Evolutionary conservation across 805 yeast species (phyloP).

Genomic region (Brettanomyces nanus): DNA sequence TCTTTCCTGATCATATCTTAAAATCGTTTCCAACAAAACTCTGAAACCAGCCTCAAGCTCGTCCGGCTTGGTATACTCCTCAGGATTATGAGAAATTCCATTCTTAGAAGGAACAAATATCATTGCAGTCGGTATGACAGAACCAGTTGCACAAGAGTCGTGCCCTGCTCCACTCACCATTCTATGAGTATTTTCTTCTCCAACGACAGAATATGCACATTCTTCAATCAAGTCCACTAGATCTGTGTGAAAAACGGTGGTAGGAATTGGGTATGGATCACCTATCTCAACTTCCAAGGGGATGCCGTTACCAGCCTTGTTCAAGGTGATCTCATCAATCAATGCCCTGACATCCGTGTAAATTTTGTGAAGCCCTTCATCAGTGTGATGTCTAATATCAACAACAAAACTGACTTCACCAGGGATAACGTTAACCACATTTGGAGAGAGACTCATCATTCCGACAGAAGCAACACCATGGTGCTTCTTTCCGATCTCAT

Average conservation of each 20-base stretch:
- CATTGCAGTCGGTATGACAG: conserved; percentile 59
- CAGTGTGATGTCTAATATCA: conserved; percentile 48
- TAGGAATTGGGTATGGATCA: conserved; percentile 3
- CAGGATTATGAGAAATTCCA: conserved; percentile 59
- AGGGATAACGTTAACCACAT: conserved; percentile 59
- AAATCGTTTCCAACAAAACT: conserved; percentile 43
- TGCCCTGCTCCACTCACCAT: conserved; percentile 67
- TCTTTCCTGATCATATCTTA: conserved; percentile 13
- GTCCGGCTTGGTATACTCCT: conserved; percentile 55
- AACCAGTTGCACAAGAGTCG: conserved; percentile 53
- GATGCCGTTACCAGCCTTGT: conserved; percentile 4
- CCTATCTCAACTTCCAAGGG: conserved; percentile 1
- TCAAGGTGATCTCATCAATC: conserved; percentile 28
- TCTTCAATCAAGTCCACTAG: conserved; percentile 13
- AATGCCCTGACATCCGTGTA: conserved; percentile 21
- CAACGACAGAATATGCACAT: conserved; percentile 42
- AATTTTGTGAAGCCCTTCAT: conserved; percentile 27
- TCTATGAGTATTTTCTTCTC: conserved; percentile 31
- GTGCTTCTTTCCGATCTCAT: conserved; percentile 42
- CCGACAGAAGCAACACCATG: conserved; percentile 54
- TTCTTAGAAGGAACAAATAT: conserved; percentile 60
- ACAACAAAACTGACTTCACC: conserved; percentile 42
- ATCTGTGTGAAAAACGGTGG: conserved; percentile 1
- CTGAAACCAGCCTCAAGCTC: conserved; percentile 50
- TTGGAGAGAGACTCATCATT: conserved; percentile 45